Evolutionary conservation across 352 stramenopile species (phyloP).

Genomic region (Phytophthora meadii): DNA sequence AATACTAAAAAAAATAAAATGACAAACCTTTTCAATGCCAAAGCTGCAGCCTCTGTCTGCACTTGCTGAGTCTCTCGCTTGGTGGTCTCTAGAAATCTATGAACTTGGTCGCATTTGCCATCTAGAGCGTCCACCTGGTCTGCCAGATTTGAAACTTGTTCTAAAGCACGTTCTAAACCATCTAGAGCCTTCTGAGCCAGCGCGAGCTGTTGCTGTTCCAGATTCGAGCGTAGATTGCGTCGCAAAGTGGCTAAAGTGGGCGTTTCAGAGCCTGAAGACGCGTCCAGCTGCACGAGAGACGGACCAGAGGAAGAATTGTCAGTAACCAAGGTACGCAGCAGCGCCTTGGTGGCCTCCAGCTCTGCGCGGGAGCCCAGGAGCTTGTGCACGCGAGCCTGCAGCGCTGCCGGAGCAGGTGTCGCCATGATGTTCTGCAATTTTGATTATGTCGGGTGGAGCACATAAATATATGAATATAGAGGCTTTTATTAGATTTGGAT

Average conservation of each 20-base stretch:
- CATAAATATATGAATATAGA: no score
- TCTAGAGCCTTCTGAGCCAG: slow-evolving; percentile 56
- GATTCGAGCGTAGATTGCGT: slow-evolving; percentile 48
- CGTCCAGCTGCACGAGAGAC: slow-evolving; percentile 41
- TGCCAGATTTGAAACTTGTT: slow-evolving; percentile 43
- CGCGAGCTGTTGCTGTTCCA: slow-evolving; percentile 63
- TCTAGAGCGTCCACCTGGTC: slow-evolving; percentile 53
- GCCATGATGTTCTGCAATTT: slow-evolving; percentile 14
- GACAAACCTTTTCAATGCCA: slow-evolving; percentile 52
- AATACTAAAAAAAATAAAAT: neutral
- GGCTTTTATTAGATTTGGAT: no score
- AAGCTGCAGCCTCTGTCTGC: slow-evolving; percentile 54
- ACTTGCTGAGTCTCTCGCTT: slow-evolving; percentile 74
- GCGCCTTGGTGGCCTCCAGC: slow-evolving; percentile 65
- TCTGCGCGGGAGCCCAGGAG: slow-evolving; percentile 67
- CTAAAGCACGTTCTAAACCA: slow-evolving; percentile 53
- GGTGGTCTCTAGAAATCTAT: slow-evolving; percentile 65
- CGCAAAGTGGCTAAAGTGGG: slow-evolving; percentile 51
- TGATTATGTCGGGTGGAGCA: neutral
- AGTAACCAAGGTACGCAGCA: slow-evolving; percentile 62
- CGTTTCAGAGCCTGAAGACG: slow-evolving; percentile 6
- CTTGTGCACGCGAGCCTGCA: slow-evolving; percentile 70
- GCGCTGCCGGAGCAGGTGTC: slow-evolving; percentile 31
- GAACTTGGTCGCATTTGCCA: slow-evolving; percentile 52
- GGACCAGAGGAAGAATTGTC: slow-evolving; percentile 17